Base-by-base conservation (phyloP, 2,329 filamentous ascomycete genomes). In the Hypoxylon sp. region DNA sequence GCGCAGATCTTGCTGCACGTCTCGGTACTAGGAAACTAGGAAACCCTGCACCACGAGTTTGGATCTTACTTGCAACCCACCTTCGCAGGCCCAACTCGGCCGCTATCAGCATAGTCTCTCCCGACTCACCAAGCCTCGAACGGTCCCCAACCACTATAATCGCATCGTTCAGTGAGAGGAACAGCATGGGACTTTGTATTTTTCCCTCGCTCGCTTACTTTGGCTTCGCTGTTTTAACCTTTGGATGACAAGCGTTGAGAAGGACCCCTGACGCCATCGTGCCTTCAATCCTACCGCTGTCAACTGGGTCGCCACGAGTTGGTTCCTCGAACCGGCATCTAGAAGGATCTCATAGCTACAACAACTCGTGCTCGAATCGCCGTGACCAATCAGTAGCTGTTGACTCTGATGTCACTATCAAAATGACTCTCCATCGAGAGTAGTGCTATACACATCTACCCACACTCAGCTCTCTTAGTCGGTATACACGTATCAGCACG, bases 1-100 rank as follows among this genome's bases (percentile, higher is more conserved):
- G 29, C 58, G 67, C 67, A 69, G 67, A 69, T 69, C 67, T 56
- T 62, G 50, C 61, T 69, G 67, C 67, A 69, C 53, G 67, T 69
- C 67, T 69, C 67, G 67, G 67, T 67, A 69, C 64, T 67, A 65
- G 29, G 55, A 45, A 65, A 63, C 61, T 64, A 65, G 29, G 55
- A 45, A 65, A 65, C 61, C 61, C 58, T 69, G 67, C 53, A 65
- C 61, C 67, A 65, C 61, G 67, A 69, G 64, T 64, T 69, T 19
- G 54, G 63, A 69, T 69, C 64, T 65, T 57, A 69, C 64, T 41
- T 34, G 37, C 48, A 34, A 63, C 54, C 54, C 50, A 39, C 53
- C 37, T 45, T 32, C 27, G 14, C n/a, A 56, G 32, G 19, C 48
- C 53, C 37, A 64, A 39, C 43, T 64, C 53, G 34, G 52, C 67